phyloP scores from a whole-genome alignment of 2,329 filamentous ascomycete species.

The Xylaria sp. region DNA sequence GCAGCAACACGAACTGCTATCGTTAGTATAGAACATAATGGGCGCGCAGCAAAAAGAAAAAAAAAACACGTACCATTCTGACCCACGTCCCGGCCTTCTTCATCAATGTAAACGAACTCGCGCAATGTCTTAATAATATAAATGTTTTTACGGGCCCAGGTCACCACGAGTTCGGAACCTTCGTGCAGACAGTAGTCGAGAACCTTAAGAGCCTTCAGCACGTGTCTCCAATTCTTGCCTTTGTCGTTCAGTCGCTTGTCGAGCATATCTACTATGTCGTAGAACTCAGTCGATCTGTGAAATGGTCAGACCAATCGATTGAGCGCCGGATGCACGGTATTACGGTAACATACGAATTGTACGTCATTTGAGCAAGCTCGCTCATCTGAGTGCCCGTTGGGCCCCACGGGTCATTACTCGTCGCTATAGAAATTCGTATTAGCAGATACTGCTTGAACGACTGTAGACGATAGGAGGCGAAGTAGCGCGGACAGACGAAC shows the following conservation, averaged over 20 bases:
- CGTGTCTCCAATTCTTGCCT: slow-evolving; percentile 99
- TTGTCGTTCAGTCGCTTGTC: slow-evolving; percentile 99
- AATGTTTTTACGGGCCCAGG: slow-evolving; percentile 96
- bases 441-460: slow-evolving; percentile 30
- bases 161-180: slow-evolving; percentile 93
- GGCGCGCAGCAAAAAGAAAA: background rate
- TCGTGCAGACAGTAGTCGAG: slow-evolving; percentile 98
- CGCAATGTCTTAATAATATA: slow-evolving; percentile 99
- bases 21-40: slow-evolving; percentile 36
- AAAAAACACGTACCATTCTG: slow-evolving; percentile 77
- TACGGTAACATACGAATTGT: slow-evolving; percentile 79
- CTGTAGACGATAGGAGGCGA: slow-evolving; percentile 25
- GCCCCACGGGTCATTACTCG: slow-evolving; percentile 98
- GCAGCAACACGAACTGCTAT: slow-evolving; percentile 85
- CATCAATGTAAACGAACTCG: slow-evolving; percentile 95
- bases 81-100: slow-evolving; percentile 93
- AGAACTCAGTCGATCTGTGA: slow-evolving; percentile 88
- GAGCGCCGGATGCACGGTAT: slow-evolving; percentile 3
- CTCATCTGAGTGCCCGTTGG: slow-evolving; percentile 98
- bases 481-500: slow-evolving; percentile 52
- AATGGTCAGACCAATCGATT: slow-evolving; percentile 28
- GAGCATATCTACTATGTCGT: slow-evolving; percentile 99
- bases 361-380: slow-evolving; percentile 97
- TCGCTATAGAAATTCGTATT: slow-evolving; percentile 65
- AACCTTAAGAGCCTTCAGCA: slow-evolving; percentile 96